Percentiles rank a stretch among this genome's conserved stretches.
phyloP scores from a whole-genome alignment of 2,329 filamentous ascomycete genomes.

The Fusarium anthophilum region DNA sequence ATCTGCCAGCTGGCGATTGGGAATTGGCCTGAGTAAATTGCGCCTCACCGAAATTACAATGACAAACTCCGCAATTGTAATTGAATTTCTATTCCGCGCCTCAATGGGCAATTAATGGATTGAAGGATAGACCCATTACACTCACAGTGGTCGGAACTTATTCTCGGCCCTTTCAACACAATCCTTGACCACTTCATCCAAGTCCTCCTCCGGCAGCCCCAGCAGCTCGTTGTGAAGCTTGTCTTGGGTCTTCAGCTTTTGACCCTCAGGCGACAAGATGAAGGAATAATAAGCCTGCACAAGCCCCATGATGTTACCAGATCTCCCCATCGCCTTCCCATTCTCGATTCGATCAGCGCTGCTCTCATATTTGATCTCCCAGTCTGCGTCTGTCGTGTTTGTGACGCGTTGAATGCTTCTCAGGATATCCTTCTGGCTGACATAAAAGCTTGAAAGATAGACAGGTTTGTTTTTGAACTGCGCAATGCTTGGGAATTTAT shows the following conservation, averaged over 20 bases:
- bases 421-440: conserved; percentile 73
- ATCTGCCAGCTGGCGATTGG: neutral
- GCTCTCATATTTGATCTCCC: conserved; percentile 63
- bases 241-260: neutral
- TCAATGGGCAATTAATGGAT: accelerated
- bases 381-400: conserved; percentile 66
- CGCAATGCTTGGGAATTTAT: conserved; percentile 45
- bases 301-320: neutral
- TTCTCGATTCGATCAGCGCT: conserved; percentile 46
- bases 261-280: neutral
- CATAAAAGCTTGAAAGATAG: conserved; percentile 64
- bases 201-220: neutral
- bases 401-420: conserved; percentile 67
- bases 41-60: neutral
- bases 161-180: neutral
- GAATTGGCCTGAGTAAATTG: neutral
- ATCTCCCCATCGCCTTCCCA: neutral
- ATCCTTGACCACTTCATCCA: neutral
- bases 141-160: neutral
- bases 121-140: no score
- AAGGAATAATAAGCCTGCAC: conserved; percentile 1
- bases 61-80: accelerated
- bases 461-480: conserved; percentile 57
- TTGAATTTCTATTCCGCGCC: neutral
- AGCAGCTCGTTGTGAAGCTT: conserved; percentile 1